These are phyloP conservation scores for Fistulifera solaris DNA, from an alignment of 108 stramenopile species.

Conservation along the genomic window DNA sequence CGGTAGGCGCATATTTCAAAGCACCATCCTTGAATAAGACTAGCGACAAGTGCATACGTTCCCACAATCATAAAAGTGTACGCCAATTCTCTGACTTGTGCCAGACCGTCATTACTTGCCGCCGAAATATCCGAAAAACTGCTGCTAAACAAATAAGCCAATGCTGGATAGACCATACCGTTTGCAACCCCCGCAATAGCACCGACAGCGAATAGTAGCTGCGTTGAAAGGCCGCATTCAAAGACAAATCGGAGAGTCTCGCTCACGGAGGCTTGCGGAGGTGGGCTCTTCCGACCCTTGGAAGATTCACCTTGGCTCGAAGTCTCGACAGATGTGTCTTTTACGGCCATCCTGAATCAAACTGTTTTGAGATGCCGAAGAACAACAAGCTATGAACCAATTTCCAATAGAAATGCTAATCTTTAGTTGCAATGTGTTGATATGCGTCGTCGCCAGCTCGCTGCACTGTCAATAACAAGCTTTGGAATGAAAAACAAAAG, in stretches of 20 bases:
- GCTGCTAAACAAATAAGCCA: constrained; percentile 50
- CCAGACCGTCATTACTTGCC: constrained; percentile 13
- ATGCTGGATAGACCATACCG: constrained; percentile 40
- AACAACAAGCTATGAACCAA: too few relatives aligned
- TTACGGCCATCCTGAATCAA: too few relatives aligned
- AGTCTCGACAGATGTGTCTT: too few relatives aligned
- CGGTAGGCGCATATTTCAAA: constrained; percentile 35
- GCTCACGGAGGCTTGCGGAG: constrained; percentile 9
- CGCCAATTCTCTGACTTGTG: constrained; percentile 25
- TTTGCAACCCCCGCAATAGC: constrained; percentile 27
- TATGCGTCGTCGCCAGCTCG: too few relatives aligned
- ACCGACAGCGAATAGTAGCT: constrained; percentile 27
- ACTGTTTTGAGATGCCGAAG: too few relatives aligned
- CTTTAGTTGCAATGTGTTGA: too few relatives aligned
- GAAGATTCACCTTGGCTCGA: neutral
- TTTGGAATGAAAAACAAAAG: too few relatives aligned
- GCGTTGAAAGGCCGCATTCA: constrained; percentile 8
- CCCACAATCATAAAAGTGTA: constrained; percentile 49
- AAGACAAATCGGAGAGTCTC: constrained; percentile 31
- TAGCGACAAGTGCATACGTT: constrained; percentile 34
- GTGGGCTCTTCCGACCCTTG: neutral
- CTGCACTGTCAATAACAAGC: too few relatives aligned
- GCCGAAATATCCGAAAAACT: constrained; percentile 32
- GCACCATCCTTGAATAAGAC: constrained; percentile 28
- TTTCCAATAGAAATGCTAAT: too few relatives aligned